Conservation (phyloP, 768 basidiomycete genomes). For the Kwoniella shandongensis region DNA sequence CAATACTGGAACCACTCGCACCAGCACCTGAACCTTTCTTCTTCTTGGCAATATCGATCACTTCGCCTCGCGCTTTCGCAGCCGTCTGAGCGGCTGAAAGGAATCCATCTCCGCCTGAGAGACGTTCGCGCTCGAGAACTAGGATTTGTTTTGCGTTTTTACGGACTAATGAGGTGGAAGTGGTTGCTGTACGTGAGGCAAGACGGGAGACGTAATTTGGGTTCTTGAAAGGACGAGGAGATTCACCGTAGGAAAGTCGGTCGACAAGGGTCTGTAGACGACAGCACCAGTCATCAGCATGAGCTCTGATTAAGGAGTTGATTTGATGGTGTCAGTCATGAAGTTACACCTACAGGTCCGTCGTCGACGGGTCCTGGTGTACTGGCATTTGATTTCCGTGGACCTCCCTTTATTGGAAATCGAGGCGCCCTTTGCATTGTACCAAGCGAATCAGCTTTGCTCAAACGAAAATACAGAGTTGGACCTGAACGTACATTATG, state of each 20-base stretch:
- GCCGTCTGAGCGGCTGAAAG: conserved; percentile 33
- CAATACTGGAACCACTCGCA: not conserved
- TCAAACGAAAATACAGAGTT: too few relatives aligned
- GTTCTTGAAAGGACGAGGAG: conserved; percentile 40
- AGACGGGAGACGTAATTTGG: conserved; percentile 31
- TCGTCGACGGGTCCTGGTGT: conserved; percentile 33
- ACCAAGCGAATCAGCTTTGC: not conserved
- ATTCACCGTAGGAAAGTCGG: conserved; percentile 31
- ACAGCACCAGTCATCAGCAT: not conserved
- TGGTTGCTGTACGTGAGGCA: conserved; percentile 27
- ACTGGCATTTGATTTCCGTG: conserved; percentile 29
- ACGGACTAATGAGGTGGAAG: conserved; percentile 23
- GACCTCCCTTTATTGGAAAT: conserved; percentile 14
- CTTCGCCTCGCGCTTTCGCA: conserved; percentile 37
- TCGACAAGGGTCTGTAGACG: conserved; percentile 35
- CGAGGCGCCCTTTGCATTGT: conserved; percentile 26
- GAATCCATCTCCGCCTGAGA: conserved; percentile 44
- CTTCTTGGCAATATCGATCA: conserved; percentile 33
- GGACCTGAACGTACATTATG: too few relatives aligned
- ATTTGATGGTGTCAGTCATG: too few relatives aligned
- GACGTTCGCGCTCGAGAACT: conserved; percentile 39
- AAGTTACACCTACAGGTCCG: conserved; percentile 11
- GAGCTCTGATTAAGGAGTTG: too few relatives aligned
- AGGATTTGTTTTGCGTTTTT: conserved; percentile 52
- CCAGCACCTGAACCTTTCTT: conserved; percentile 28